These are phyloP conservation scores for Inga oerstediana DNA, from an alignment of 306 rosid genomes.

Conservation along the genomic window DNA sequence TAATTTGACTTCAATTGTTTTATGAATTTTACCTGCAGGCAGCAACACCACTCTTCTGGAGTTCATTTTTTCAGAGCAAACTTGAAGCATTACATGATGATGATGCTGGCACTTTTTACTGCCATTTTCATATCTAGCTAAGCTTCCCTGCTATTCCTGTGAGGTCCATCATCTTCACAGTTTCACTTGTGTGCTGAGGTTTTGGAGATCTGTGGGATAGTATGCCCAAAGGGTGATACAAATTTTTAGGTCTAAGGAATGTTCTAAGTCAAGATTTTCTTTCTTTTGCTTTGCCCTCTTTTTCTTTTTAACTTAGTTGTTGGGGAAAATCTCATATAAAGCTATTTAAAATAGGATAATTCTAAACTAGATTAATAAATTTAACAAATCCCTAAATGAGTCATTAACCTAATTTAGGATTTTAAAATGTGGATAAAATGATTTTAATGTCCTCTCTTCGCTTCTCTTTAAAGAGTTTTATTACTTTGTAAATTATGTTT, in stretches of 20 bases:
- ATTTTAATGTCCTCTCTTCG: too few relatives aligned
- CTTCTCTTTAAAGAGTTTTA: too few relatives aligned
- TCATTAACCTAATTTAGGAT: too few relatives aligned
- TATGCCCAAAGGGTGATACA: background rate
- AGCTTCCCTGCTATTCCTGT: constrained; percentile 22
- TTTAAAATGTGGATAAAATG: too few relatives aligned
- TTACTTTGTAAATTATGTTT: too few relatives aligned
- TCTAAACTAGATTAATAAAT: too few relatives aligned
- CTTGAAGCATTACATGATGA: background rate
- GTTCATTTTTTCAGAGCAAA: constrained; percentile 26
- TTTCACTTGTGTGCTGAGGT: background rate
- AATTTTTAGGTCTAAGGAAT: background rate
- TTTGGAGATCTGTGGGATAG: background rate
- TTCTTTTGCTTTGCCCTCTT: constrained; percentile 23
- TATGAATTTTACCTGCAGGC: constrained; percentile 41
- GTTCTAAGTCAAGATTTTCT: constrained; percentile 3
- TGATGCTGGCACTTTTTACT: constrained; percentile 21
- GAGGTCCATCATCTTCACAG: background rate
- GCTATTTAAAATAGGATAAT: too few relatives aligned
- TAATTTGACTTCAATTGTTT: background rate
- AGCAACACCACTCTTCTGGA: constrained; percentile 38
- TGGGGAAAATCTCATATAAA: background rate
- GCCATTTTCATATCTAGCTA: constrained; percentile 37
- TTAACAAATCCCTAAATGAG: too few relatives aligned
- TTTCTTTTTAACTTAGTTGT: constrained; percentile 27